These are phyloP conservation scores for Rhodamnia rubescens DNA, from an alignment of 345 rosid genomes.

Conservation along the genomic window DNA sequence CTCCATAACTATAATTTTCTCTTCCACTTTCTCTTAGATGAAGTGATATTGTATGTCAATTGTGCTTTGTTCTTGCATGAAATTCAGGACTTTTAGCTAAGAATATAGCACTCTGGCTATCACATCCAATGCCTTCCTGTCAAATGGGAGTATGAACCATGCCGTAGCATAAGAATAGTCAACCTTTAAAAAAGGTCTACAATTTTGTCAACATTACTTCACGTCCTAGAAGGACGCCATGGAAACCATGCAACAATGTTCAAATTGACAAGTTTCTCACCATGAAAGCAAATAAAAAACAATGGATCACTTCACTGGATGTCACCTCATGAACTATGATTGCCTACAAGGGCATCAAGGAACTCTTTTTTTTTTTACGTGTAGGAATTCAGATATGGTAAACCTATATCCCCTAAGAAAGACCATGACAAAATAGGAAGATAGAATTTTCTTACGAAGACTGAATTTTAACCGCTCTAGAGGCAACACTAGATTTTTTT, in stretches of 20 bases:
- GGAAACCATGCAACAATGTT: background rate
- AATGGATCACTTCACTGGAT: background rate
- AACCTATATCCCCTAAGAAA: background rate
- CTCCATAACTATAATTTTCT: no score
- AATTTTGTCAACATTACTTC: background rate
- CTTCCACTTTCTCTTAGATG: no score
- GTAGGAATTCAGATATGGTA: background rate
- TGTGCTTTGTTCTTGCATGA: no score
- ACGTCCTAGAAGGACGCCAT: background rate
- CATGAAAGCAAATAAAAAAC: background rate
- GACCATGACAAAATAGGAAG: background rate
- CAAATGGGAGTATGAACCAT: no score
- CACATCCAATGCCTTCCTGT: no score
- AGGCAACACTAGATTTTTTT: no score
- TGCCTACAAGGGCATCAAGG: background rate
- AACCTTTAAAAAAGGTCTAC: background rate
- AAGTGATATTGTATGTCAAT: no score
- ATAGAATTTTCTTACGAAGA: no score
- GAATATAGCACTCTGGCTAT: no score
- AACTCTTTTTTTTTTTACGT: background rate
- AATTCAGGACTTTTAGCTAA: no score
- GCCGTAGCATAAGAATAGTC: background rate
- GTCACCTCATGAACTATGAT: background rate
- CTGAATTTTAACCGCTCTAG: no score
- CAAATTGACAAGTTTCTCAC: background rate